Evolutionary conservation across 441 rosid species (phyloP).

Genomic region (Kokia cookei): DNA sequence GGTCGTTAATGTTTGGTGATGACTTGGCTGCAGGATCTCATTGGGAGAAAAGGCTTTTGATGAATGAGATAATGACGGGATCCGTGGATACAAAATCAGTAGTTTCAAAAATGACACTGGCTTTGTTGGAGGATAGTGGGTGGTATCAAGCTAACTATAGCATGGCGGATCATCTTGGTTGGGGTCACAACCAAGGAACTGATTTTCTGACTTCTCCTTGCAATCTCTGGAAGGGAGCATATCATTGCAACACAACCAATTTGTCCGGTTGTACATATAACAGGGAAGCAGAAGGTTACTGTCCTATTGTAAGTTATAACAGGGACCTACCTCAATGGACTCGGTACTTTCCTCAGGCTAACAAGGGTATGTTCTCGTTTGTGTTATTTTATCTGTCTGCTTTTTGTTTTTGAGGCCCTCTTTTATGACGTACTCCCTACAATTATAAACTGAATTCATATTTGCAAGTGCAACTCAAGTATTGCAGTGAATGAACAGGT

Average conservation of each 20-base stretch:
- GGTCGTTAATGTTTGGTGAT: slow-evolving; percentile 2
- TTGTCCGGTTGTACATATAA: slow-evolving; percentile 97
- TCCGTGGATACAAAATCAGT: slow-evolving; percentile 98
- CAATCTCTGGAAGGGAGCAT: slow-evolving; percentile 95
- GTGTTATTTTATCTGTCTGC: not conserved
- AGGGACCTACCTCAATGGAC: slow-evolving; percentile 98
- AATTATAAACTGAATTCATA: not conserved
- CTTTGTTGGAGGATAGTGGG: slow-evolving; percentile 96
- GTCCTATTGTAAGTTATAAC: slow-evolving; percentile 91
- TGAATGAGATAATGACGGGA: slow-evolving; percentile 99
- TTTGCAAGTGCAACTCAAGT: not conserved
- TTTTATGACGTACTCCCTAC: not conserved
- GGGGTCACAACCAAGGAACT: slow-evolving; percentile 98
- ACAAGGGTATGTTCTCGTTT: slow-evolving; percentile 56
- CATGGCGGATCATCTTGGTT: slow-evolving; percentile 97
- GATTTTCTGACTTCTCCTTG: slow-evolving; percentile 89
- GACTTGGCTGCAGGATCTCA: slow-evolving; percentile 72
- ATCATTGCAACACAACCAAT: slow-evolving; percentile 89
- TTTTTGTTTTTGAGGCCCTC: not conserved
- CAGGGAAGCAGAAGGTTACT: slow-evolving; percentile 99
- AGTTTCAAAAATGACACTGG: slow-evolving; percentile 97
- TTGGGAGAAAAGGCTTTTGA: slow-evolving; percentile 98
- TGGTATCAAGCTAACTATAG: slow-evolving; percentile 99
- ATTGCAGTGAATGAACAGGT: not conserved
- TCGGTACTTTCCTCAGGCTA: slow-evolving; percentile 94